These are phyloP conservation scores for Penicillium coffeae DNA, from an alignment of 495 filamentous ascomycete genomes.

Conservation along the genomic window DNA sequence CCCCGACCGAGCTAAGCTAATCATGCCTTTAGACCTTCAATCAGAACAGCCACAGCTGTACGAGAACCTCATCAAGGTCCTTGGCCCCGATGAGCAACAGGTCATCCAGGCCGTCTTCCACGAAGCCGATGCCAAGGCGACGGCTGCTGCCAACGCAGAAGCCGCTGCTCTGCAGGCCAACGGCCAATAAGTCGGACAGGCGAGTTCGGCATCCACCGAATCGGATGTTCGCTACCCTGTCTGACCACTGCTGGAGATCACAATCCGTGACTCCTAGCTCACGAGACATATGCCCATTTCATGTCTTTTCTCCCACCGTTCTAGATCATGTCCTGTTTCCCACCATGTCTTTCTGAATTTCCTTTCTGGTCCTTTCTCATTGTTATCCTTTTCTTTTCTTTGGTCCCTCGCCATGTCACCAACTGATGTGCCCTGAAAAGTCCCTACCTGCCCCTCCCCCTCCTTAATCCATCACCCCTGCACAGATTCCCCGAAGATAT, in stretches of 20 bases:
- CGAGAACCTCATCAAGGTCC: slow-evolving; percentile 68
- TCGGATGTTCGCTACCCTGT: slow-evolving; percentile 4
- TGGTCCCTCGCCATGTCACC: slow-evolving; percentile 11
- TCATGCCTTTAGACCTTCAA: slow-evolving; percentile 63
- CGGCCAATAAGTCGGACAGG: slow-evolving; percentile 27
- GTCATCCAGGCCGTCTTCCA: slow-evolving; percentile 76
- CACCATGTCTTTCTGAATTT: slow-evolving; percentile 17
- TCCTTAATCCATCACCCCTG: slow-evolving; percentile 25
- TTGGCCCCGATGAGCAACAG: slow-evolving; percentile 75
- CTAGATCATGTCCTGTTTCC: slow-evolving; percentile 26
- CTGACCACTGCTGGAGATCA: slow-evolving; percentile 5
- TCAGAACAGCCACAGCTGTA: slow-evolving; percentile 89
- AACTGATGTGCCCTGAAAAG: slow-evolving; percentile 34
- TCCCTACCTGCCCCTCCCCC: slow-evolving; percentile 14
- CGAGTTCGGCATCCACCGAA: slow-evolving; percentile 3
- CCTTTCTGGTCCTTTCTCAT: background rate
- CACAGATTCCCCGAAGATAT: slow-evolving; percentile 32
- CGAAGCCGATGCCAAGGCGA: slow-evolving; percentile 65
- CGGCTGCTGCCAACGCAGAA: slow-evolving; percentile 37
- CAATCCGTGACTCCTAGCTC: slow-evolving; percentile 15
- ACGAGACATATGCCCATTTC: slow-evolving; percentile 38
- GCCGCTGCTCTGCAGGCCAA: slow-evolving; percentile 37
- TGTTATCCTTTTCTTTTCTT: slow-evolving; percentile 9
- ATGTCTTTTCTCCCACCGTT: slow-evolving; percentile 22
- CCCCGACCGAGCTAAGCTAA: slow-evolving; percentile 13